A percentile compares a stretch with the other conserved stretches of the same genome.
phyloP scores from a whole-genome alignment of 768 basidiomycete species.

The Lactifluus echinatus region DNA sequence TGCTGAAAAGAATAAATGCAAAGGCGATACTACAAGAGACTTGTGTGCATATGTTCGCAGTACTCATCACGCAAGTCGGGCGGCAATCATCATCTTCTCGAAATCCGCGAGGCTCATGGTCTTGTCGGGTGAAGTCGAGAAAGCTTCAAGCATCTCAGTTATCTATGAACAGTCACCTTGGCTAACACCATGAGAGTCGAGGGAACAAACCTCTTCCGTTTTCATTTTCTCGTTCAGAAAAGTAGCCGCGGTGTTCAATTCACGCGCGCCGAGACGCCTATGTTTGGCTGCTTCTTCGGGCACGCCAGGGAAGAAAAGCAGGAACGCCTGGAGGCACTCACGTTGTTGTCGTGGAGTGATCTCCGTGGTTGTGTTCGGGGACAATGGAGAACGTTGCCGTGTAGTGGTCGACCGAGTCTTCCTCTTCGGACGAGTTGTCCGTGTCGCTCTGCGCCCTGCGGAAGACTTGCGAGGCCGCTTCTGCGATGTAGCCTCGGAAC shows the following conservation, averaged over 20 bases:
- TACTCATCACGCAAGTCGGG: slow-evolving; percentile 39
- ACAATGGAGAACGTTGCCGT: background rate
- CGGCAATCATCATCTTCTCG: slow-evolving; percentile 60
- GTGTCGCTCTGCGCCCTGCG: background rate
- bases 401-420: background rate
- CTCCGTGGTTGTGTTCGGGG: background rate
- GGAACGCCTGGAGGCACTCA: slow-evolving; percentile 50
- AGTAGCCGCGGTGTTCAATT: slow-evolving; percentile 52
- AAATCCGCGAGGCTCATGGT: slow-evolving; percentile 64
- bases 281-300: slow-evolving; percentile 36
- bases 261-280: slow-evolving; percentile 56
- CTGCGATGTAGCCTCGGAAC: background rate
- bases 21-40: background rate
- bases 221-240: slow-evolving; percentile 65
- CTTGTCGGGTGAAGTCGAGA: slow-evolving; percentile 62
- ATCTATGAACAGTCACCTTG: slow-evolving; percentile 37
- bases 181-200: background rate
- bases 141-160: slow-evolving; percentile 70
- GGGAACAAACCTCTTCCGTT: slow-evolving; percentile 51
- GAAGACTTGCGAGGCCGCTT: slow-evolving; percentile 10
- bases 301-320: slow-evolving; percentile 63
- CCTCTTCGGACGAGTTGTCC: slow-evolving; percentile 7
- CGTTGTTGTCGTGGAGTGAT: slow-evolving; percentile 46
- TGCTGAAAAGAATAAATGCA: background rate
- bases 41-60: background rate